phyloP scores from a whole-genome alignment of 2,329 filamentous ascomycete species.

The Clonostachys solani region DNA sequence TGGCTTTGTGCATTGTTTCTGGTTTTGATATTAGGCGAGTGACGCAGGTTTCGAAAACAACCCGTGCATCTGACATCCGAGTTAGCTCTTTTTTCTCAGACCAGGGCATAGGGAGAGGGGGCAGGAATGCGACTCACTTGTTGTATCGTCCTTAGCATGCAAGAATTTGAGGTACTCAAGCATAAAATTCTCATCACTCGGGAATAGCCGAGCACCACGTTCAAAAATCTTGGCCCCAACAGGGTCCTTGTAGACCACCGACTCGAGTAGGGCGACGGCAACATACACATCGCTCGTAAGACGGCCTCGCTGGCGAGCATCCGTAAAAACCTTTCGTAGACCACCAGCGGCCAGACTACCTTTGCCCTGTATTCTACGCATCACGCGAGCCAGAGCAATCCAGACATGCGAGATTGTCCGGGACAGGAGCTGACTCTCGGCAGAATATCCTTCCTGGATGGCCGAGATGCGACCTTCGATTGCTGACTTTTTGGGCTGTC shows the following conservation, averaged over 20 bases:
- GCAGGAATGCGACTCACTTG: slow-evolving; percentile 58
- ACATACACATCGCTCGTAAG: slow-evolving; percentile 95
- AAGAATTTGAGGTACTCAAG: slow-evolving; percentile 95
- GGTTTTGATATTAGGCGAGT: slow-evolving; percentile 75
- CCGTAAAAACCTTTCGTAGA: slow-evolving; percentile 81
- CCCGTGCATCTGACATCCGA: slow-evolving; percentile 54
- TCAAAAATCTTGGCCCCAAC: slow-evolving; percentile 96
- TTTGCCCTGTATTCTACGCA: slow-evolving; percentile 90
- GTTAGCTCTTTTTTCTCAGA: neutral
- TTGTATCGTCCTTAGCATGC: slow-evolving; percentile 86
- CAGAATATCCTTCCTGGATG: slow-evolving; percentile 62
- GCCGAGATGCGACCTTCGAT: slow-evolving; percentile 61
- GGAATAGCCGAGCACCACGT: slow-evolving; percentile 87
- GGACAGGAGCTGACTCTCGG: slow-evolving; percentile 72
- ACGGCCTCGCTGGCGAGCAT: slow-evolving; percentile 81
- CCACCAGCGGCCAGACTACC: slow-evolving; percentile 64
- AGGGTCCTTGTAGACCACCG: slow-evolving; percentile 90
- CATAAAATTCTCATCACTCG: slow-evolving; percentile 88
- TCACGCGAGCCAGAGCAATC: slow-evolving; percentile 91
- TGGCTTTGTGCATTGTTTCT: slow-evolving; percentile 69
- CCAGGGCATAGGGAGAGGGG: neutral
- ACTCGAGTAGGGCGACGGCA: slow-evolving; percentile 87
- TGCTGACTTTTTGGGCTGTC: slow-evolving; percentile 41
- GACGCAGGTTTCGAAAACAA: slow-evolving; percentile 93
- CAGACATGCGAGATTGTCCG: slow-evolving; percentile 88